Evolutionary conservation across 176 grass and related monocot species (phyloP), one percentile per base, ranked within the genome.

Genomic region (Musa itinerans): DNA sequence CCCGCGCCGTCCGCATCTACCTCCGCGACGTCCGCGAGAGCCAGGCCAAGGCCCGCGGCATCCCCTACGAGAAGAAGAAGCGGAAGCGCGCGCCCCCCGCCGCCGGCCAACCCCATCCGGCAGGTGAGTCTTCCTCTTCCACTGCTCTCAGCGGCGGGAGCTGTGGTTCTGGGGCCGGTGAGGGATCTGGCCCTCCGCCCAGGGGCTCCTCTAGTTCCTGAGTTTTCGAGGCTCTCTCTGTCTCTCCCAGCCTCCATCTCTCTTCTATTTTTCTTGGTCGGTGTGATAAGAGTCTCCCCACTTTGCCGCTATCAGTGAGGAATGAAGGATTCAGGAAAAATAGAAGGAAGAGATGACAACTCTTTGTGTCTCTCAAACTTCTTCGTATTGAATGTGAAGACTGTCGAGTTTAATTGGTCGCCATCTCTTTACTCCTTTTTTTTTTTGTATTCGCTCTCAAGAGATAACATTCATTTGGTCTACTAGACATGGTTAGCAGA

Each of bases 61-160:
- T 99, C 83, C 90, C 95, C 17, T 87, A 94, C 87, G 95, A 89
- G 74, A 99, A 94, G 88, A 94, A 93, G 90, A 99, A 99, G 81
- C 88, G 95, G 78, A 99, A 99, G 81, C 83, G 95, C 83, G 59
- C 73, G 11, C 77, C 71, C 54, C 24, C 29, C 81, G 24, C 76
- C 61, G 53, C 75, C 68, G 1, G 34, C 87, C 8, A n/a, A 3
- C 82, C 21, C 0, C 73, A 26, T 8, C 57, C 17, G 20, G 76
- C 22, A 52, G 81, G 82, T 10, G 68, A 72, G 48, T 57, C 78
- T 8, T 80, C 78, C 17, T 65, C 92, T 74, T 88, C 88, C 0
- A 51, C 80, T 0, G 57, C 77, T 12, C 68, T 82, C 11, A 9
- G 57, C 1, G 72, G 79, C 12, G 80, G 65, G 78, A 65, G 74